Percentiles rank a stretch among this genome's conserved stretches.
phyloP scores from a whole-genome alignment of 371 early-diverging fungal species.

The Nosema muscidifuracis region DNA sequence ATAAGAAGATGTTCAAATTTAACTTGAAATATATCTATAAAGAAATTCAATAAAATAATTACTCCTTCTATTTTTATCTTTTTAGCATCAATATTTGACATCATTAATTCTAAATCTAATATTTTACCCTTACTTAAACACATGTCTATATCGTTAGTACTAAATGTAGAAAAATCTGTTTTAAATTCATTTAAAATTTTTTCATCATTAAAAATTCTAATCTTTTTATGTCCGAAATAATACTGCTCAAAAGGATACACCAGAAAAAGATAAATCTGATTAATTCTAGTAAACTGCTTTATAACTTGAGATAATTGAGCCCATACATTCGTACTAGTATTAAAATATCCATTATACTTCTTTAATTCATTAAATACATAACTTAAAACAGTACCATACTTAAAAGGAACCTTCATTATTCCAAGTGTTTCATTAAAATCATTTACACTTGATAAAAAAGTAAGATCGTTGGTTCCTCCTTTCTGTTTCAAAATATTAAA shows the following conservation, averaged over 20 bases:
- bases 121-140: slow-evolving; percentile 4
- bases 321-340: neutral
- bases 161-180: neutral
- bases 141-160: neutral
- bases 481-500: neutral
- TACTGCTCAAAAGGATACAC: slow-evolving; percentile 18
- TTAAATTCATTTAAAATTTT: neutral
- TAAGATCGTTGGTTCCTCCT: neutral
- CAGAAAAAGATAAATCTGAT: slow-evolving; percentile 18
- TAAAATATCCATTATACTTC: slow-evolving; percentile 9
- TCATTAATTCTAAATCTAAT: neutral
- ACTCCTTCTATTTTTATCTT: slow-evolving; percentile 1
- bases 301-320: neutral
- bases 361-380: neutral
- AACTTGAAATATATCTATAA: neutral
- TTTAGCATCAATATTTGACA: neutral
- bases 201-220: neutral
- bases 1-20: neutral
- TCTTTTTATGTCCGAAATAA: neutral
- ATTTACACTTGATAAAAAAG: neutral
- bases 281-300: neutral
- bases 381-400: slow-evolving; percentile 3
- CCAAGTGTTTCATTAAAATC: neutral
- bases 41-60: slow-evolving; percentile 1
- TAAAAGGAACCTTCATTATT: neutral